Evolutionary conservation across 192 early-diverging fungal species (phyloP).

Genomic region (Geranomyces michiganensis): DNA sequence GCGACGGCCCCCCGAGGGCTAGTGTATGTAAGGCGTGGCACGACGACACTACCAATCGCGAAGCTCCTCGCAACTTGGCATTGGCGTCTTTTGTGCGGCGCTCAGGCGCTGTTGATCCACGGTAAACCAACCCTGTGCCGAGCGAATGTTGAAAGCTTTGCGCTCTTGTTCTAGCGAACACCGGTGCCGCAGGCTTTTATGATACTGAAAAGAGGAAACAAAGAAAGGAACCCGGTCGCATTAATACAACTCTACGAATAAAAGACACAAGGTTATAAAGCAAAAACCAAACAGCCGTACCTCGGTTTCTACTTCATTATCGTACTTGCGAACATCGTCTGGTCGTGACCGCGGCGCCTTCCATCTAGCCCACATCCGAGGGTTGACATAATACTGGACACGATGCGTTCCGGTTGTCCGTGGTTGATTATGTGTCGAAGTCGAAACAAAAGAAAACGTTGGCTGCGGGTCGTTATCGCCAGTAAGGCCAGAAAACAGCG

Average conservation of each 20-base stretch:
- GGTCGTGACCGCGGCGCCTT: constrained; percentile 43
- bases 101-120: constrained; percentile 68
- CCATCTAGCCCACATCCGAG: constrained; percentile 44
- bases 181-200: constrained; percentile 60
- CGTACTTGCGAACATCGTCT: constrained; percentile 64
- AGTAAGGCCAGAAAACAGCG: constrained; percentile 45
- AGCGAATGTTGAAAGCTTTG: constrained; percentile 54
- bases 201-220: constrained; percentile 50
- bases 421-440: constrained; percentile 49
- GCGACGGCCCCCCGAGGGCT: too few species aligned
- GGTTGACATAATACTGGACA: constrained; percentile 83
- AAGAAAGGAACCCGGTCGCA: too few species aligned
- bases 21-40: not conserved
- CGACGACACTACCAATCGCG: constrained; percentile 43
- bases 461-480: constrained; percentile 43
- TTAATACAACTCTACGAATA: too few species aligned
- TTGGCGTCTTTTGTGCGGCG: constrained; percentile 64
- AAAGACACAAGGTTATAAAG: not conserved
- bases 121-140: constrained; percentile 73
- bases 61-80: constrained; percentile 75
- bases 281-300: constrained; percentile 21
- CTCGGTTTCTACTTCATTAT: constrained; percentile 70
- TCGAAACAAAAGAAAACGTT: constrained; percentile 66
- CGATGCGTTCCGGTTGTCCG: constrained; percentile 62
- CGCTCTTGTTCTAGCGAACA: constrained; percentile 71